Conservation (phyloP, 495 filamentous ascomycete genomes). For the Friedmanniomyces simplex region DNA sequence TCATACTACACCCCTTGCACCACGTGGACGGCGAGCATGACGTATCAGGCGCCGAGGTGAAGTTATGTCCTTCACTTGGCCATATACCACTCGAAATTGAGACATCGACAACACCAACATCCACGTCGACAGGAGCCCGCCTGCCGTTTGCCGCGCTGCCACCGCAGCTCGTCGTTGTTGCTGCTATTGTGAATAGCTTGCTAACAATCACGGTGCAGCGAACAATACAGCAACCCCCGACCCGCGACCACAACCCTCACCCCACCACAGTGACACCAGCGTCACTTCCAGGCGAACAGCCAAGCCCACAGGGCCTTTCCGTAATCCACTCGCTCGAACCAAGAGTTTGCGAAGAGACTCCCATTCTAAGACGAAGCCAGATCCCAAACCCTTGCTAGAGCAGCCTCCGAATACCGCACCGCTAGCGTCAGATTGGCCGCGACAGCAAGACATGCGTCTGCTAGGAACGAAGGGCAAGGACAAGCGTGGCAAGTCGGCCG, state of each 20-base stretch:
- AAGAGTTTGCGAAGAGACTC: conserved; percentile 20
- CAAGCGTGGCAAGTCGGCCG: conserved; percentile 20
- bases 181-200: neutral
- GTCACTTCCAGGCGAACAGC: neutral
- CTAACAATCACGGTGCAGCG: conserved; percentile 6
- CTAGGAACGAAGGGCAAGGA: conserved; percentile 5
- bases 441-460: conserved; percentile 2
- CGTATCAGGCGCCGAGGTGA: neutral
- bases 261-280: conserved; percentile 16
- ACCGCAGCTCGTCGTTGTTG: neutral
- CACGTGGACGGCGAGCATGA: conserved; percentile 1
- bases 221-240: neutral
- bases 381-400: conserved; percentile 3
- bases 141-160: neutral
- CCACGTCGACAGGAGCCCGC: neutral
- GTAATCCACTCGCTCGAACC: conserved; percentile 16
- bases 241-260: conserved; percentile 9
- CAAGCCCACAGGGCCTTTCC: conserved; percentile 9
- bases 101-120: neutral
- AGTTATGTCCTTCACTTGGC: neutral
- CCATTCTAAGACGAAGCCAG: conserved; percentile 11
- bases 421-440: conserved; percentile 1
- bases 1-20: neutral
- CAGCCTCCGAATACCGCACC: conserved; percentile 18
- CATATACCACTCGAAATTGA: neutral